Percentiles rank a stretch among this genome's conserved stretches.
Evolutionary conservation across 768 basidiomycete species (phyloP).

Genomic region (Kwoniella europaea): DNA sequence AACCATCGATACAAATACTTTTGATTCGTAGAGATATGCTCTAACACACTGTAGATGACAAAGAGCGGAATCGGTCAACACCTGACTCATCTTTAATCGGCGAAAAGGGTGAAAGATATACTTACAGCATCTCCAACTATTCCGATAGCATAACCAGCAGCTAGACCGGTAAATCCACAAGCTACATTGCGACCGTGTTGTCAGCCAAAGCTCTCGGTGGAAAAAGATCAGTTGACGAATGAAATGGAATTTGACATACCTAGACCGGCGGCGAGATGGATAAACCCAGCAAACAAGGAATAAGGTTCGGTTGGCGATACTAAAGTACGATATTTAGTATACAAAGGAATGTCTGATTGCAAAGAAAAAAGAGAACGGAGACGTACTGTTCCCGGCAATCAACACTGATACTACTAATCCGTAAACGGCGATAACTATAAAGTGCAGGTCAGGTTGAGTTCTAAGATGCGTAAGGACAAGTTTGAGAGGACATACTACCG

Average conservation of each 20-base stretch:
- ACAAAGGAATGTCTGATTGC: not conserved
- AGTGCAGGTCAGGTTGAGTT: not conserved
- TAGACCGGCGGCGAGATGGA: slow-evolving; percentile 89
- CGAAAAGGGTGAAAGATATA: slow-evolving; percentile 22
- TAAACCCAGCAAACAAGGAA: slow-evolving; percentile 82
- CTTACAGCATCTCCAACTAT: slow-evolving; percentile 89
- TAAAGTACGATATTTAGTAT: slow-evolving; percentile 50
- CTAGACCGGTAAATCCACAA: slow-evolving; percentile 87
- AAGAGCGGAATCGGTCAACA: not conserved
- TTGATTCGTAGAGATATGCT: slow-evolving; percentile 86
- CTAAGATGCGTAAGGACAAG: slow-evolving; percentile 6
- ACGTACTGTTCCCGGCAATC: slow-evolving; percentile 73
- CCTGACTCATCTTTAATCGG: not conserved
- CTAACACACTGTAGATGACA: slow-evolving; percentile 72
- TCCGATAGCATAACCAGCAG: slow-evolving; percentile 94
- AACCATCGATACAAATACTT: slow-evolving; percentile 93
- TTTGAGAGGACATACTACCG: slow-evolving; percentile 63
- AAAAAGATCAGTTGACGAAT: not conserved
- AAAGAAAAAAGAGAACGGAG: not conserved
- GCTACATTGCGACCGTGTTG: slow-evolving; percentile 56
- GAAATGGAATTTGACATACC: slow-evolving; percentile 21
- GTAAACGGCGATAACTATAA: slow-evolving; percentile 82
- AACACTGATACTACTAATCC: slow-evolving; percentile 94
- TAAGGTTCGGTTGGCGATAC: slow-evolving; percentile 72
- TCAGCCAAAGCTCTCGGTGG: too few relatives aligned